phyloP scores from a whole-genome alignment of 208 protist species.

The Trypanosoma caninum region DNA sequence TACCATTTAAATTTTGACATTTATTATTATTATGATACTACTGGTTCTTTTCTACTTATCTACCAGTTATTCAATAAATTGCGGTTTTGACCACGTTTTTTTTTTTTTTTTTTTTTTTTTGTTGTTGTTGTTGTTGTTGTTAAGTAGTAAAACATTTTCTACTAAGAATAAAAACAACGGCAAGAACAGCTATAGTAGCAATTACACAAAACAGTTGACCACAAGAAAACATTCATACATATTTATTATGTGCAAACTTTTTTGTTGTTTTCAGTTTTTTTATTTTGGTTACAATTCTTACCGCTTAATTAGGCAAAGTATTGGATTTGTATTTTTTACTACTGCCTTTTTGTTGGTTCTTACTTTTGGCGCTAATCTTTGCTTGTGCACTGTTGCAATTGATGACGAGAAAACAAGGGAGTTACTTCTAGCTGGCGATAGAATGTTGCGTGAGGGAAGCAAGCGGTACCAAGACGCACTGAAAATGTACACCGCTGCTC shows the following conservation, averaged over 20 bases:
- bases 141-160: not conserved
- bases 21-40: too few relatives aligned
- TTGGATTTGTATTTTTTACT: not conserved
- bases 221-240: too few relatives aligned
- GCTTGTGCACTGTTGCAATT: slow-evolving; percentile 1
- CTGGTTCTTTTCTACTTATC: too few relatives aligned
- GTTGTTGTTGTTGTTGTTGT: slow-evolving; percentile 9
- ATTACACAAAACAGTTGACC: too few relatives aligned
- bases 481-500: slow-evolving; percentile 78
- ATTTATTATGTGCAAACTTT: too few relatives aligned
- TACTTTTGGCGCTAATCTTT: not conserved
- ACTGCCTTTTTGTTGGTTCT: not conserved
- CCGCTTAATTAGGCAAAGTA: not conserved
- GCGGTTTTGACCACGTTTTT: too few relatives aligned
- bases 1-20: too few relatives aligned
- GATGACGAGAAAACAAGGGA: slow-evolving; percentile 43
- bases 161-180: not conserved
- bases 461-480: slow-evolving; percentile 76
- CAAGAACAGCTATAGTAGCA: too few relatives aligned
- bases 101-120: slow-evolving; percentile 18
- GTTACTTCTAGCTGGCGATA: slow-evolving; percentile 66
- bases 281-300: not conserved
- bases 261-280: too few relatives aligned
- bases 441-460: slow-evolving; percentile 57
- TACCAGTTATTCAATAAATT: too few relatives aligned